Conservation (phyloP, 179 eudicot species). For the Drosera spatulata region DNA sequence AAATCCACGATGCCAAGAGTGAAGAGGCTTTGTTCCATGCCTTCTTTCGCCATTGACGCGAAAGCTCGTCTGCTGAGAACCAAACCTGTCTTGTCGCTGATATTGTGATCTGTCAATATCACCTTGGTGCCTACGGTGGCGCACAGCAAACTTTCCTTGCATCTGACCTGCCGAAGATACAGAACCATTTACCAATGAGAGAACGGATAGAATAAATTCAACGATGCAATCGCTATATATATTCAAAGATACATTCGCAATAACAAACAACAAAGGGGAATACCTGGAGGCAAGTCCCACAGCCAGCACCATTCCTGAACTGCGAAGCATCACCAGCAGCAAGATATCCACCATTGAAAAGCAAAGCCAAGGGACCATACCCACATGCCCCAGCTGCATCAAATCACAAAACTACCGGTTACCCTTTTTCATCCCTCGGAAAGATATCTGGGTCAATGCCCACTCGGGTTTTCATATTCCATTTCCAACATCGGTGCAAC, state of each 20-base stretch:
- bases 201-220: no score
- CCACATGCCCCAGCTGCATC: no score
- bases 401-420: slow-evolving; percentile 28
- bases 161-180: slow-evolving; percentile 52
- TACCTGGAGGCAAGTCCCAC: slow-evolving; percentile 85
- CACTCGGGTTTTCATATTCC: not conserved
- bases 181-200: no score
- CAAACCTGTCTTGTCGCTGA: slow-evolving; percentile 41
- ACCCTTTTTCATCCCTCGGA: slow-evolving; percentile 10
- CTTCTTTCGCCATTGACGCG: slow-evolving; percentile 62
- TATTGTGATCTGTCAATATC: slow-evolving; percentile 45
- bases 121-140: slow-evolving; percentile 38
- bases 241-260: no score
- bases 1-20: slow-evolving; percentile 45
- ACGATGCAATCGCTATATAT: no score
- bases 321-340: slow-evolving; percentile 58
- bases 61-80: slow-evolving; percentile 68
- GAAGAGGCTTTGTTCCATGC: slow-evolving; percentile 30
- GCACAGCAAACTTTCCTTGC: slow-evolving; percentile 41
- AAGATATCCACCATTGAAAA: slow-evolving; percentile 39
- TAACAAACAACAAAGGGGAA: no score
- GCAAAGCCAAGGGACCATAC: slow-evolving; percentile 38
- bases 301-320: slow-evolving; percentile 48
- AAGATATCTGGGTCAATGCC: slow-evolving; percentile 9
- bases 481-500: not conserved